Base-by-base conservation (phyloP, 2,329 filamentous ascomycete species). In the Hypoxylon sp. region DNA sequence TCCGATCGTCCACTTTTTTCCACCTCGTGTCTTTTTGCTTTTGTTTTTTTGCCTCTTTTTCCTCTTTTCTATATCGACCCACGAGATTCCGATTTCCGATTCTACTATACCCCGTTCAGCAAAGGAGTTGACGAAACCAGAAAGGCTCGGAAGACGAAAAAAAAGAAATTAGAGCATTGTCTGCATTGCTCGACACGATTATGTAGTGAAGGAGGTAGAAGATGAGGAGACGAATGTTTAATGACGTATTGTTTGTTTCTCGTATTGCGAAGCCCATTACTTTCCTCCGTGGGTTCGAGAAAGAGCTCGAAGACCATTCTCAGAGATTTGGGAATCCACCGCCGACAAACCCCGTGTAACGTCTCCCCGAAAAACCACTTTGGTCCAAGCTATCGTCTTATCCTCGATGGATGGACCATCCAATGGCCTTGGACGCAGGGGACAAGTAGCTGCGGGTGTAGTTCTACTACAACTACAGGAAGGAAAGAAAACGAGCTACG, bases 341-440 rank as follows among this genome's bases (percentile, higher is more conserved):
- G 49, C 41, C 50, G 50, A 58, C 51, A 34, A 34, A 49, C 50
- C n/a, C 24, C 41, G 26, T 15, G 39, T 51, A 47, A 41, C 4
- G 51, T 34, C 19, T 34, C 3, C 11, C 32, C 41, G 44, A 30
- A 24, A 17, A 15, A n/a, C 32, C 32, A 37, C 32, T 34, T 37
- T 46, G 19, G 32, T 30, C 20, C 30, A 6, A 15, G 10, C 53
- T 20, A 43, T 19, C 26, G 41, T 37, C 49, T 26, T 7, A n/a
- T 65, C 63, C 63, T 63, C 57, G 65, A 67, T 59, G 65, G 62
- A 67, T 54, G 55, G 20, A n/a, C 2, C 30, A 55, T 52, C 32
- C 7, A n/a, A 17, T 46, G 15, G 59, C 50, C 49, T 41, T 30
- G 52, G 39, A 52, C 43, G 17, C 10, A 19, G 20, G 28, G n/a